Base-by-base conservation (phyloP, 306 rosid genomes). In the Amphicarpaea edgeworthii region DNA sequence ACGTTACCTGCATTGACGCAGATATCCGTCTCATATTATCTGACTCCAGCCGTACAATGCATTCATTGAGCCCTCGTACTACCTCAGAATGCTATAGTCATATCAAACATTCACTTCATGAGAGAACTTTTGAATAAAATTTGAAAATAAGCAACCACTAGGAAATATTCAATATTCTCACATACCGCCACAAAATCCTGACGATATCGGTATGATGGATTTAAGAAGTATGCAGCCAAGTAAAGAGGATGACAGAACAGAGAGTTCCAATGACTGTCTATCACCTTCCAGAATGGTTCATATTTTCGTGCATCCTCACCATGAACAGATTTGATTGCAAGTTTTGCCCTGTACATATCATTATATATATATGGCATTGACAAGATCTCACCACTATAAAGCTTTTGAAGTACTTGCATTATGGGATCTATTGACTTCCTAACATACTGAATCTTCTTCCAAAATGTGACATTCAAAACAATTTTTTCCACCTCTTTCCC, bases 151-250 rank as follows among this genome's bases (percentile, higher is more conserved):
- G 62, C 66, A 53, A 45, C 23, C 70, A 68, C 66, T 71, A 64
- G 10, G 74, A 46, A 72, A 28, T 65, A 60, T 72, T 65, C 12
- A 78, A 70, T 58, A 70, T 66, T 77, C 76, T 68, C 55, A 72
- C 91, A 78, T 90, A 94, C 98, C 92, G 85, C 83, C 78, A 86
- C 70, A 83, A 88, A 92, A 83, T 94, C 98, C 5, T 90, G 80
- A 70, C 90, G 92, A 71, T 90, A 90, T 69, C 95, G 83, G 81
- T 88, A 90, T n/a, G 97, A 88, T 59, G 97, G 97, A 76, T 94
- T 94, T 75, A 94, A 81, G 90, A 87, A 94, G 88, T 88, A 85
- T n/a, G 96, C 97, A 83, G 97, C 97, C 90, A 87, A 76, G 79
- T 86, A 90, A 68, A 92, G 88, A 45, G 97, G 96, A 74, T 94